phyloP scores from a whole-genome alignment of 257 asterid genomes.

The Gentiana macrophylla region DNA sequence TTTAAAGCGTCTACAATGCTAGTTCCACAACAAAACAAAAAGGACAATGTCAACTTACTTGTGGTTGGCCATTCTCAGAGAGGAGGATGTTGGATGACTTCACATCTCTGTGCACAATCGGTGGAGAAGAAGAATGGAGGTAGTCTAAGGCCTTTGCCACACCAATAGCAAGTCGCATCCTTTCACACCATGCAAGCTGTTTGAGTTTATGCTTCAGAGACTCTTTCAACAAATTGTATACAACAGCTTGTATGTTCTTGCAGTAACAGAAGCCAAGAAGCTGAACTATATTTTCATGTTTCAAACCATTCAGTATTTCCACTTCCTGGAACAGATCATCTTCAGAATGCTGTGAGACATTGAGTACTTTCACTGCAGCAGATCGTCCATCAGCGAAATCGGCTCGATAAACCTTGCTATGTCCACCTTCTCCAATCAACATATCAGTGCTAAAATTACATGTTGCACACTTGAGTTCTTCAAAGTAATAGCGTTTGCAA shows the following conservation, averaged over 20 bases:
- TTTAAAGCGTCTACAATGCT: not conserved
- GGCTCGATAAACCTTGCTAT: conserved; percentile 46
- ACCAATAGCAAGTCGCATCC: conserved; percentile 57
- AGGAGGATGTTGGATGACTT: conserved; percentile 68
- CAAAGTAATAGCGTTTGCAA: conserved; percentile 25
- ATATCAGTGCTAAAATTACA: conserved; percentile 25
- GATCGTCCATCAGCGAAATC: conserved; percentile 31
- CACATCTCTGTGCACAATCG: conserved; percentile 55
- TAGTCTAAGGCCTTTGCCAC: conserved; percentile 61
- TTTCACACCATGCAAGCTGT: conserved; percentile 49
- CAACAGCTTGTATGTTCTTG: conserved; percentile 42
- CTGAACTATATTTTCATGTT: conserved; percentile 50
- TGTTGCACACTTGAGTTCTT: conserved; percentile 41
- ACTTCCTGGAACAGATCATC: conserved; percentile 44
- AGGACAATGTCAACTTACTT: conserved; percentile 22
- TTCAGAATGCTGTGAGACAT: conserved; percentile 23
- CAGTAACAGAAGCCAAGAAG: conserved; percentile 52
- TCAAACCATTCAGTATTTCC: conserved; percentile 53
- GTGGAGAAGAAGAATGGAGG: conserved; percentile 63
- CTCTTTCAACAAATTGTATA: conserved; percentile 30
- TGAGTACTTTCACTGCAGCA: conserved; percentile 54
- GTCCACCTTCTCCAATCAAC: conserved; percentile 50
- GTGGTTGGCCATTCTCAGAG: conserved; percentile 42
- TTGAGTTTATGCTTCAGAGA: conserved; percentile 44
- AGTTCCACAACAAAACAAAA: too few relatives aligned